phyloP scores from a whole-genome alignment of 176 grass and related monocot genomes.

The Aechmea fasciata region DNA sequence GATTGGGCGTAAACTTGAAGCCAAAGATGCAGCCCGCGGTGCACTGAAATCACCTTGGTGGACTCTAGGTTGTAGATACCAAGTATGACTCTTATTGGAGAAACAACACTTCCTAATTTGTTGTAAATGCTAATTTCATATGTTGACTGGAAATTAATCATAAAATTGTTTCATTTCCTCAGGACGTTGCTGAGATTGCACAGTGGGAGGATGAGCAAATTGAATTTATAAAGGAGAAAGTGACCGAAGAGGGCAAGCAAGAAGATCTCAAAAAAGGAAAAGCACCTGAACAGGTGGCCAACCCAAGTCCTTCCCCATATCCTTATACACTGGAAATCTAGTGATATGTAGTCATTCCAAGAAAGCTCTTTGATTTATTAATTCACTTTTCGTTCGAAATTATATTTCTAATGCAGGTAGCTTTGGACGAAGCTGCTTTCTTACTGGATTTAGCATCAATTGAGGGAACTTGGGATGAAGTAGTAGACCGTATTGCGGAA shows the following conservation, averaged over 20 bases:
- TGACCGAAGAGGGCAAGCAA: slow-evolving; percentile 61
- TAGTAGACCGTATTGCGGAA: slow-evolving; percentile 56
- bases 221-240: slow-evolving; percentile 85
- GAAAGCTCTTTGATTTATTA: background rate
- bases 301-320: background rate
- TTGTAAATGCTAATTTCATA: background rate
- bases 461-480: slow-evolving; percentile 70
- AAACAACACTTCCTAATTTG: background rate
- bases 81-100: slow-evolving; percentile 35
- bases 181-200: slow-evolving; percentile 91
- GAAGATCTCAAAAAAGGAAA: slow-evolving; percentile 96
- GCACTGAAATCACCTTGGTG: slow-evolving; percentile 96
- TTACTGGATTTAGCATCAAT: slow-evolving; percentile 80
- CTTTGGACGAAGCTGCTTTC: slow-evolving; percentile 88
- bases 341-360: no score
- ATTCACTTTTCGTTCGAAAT: background rate
- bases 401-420: slow-evolving; percentile 35
- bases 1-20: slow-evolving; percentile 70
- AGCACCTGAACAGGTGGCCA: slow-evolving; percentile 66
- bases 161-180: background rate
- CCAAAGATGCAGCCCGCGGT: slow-evolving; percentile 82
- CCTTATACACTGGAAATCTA: no score
- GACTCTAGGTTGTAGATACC: slow-evolving; percentile 80
- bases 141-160: background rate
- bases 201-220: slow-evolving; percentile 98